Percentiles rank a stretch among this genome's conserved stretches.
phyloP scores from a whole-genome alignment of 192 early-diverging fungal species.

The Phlyctochytrium planicorne region DNA sequence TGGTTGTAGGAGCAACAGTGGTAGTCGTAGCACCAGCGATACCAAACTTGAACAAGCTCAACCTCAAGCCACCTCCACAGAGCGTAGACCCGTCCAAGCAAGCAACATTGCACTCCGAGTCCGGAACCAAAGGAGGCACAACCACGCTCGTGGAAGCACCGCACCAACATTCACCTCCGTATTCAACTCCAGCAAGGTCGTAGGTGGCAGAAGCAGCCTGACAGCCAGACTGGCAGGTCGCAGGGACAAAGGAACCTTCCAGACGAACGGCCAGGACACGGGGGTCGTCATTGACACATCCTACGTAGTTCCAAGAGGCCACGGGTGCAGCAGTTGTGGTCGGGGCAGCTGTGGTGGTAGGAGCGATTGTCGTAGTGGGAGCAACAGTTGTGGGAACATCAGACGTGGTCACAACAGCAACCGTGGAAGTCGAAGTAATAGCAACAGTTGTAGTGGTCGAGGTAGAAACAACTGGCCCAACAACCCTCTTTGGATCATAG shows the following conservation, averaged over 20 bases:
- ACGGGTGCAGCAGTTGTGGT: background rate
- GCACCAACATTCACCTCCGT: conserved; percentile 9
- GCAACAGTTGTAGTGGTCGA: background rate
- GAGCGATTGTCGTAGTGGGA: too few relatives aligned
- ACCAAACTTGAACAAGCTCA: background rate
- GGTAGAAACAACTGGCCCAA: too few relatives aligned
- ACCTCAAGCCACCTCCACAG: background rate
- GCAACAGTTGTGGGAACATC: background rate
- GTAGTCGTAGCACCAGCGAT: background rate
- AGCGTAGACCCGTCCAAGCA: background rate
- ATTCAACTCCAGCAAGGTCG: background rate
- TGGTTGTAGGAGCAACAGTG: background rate
- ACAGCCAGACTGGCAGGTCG: background rate
- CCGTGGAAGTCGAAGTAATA: background rate
- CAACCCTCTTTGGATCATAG: too few relatives aligned
- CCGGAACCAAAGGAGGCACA: background rate
- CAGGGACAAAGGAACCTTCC: background rate
- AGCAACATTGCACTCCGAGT: background rate
- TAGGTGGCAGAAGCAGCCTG: background rate
- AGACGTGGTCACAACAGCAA: background rate
- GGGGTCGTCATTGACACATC: too few relatives aligned
- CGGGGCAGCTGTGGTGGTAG: background rate
- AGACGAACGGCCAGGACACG: too few relatives aligned
- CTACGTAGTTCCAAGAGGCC: background rate
- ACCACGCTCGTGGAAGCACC: background rate